Conservation (phyloP, 331 rosid genomes). For the Phaseolus coccineus region DNA sequence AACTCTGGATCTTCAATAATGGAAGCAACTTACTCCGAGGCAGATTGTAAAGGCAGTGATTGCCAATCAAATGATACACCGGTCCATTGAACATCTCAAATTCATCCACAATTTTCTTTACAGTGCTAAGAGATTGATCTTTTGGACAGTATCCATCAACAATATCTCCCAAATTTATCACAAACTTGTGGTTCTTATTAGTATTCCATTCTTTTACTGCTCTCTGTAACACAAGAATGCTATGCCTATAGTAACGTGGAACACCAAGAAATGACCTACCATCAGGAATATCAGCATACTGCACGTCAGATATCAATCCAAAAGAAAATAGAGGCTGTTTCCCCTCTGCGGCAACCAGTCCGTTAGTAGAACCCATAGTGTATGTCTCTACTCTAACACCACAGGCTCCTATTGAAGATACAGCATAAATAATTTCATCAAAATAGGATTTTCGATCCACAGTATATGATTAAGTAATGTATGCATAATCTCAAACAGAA, state of each 20-base stretch:
- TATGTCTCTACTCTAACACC: constrained; percentile 38
- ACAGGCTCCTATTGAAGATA: constrained; percentile 51
- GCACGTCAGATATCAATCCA: constrained; percentile 86
- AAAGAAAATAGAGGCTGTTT: constrained; percentile 75
- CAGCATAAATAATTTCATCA: constrained; percentile 25
- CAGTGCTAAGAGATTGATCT: constrained; percentile 65
- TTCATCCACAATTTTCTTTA: constrained; percentile 60
- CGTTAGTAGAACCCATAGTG: constrained; percentile 63
- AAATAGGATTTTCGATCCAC: neutral
- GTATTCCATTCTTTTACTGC: constrained; percentile 78
- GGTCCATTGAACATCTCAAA: constrained; percentile 68
- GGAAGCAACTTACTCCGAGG: constrained; percentile 78
- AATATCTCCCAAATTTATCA: constrained; percentile 79
- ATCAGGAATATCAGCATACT: constrained; percentile 85
- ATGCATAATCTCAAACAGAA: neutral
- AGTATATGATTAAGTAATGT: neutral
- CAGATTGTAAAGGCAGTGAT: constrained; percentile 93
- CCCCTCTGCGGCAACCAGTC: constrained; percentile 37
- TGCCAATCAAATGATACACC: constrained; percentile 84
- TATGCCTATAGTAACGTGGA: constrained; percentile 83
- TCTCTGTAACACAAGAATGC: constrained; percentile 69
- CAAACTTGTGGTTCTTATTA: constrained; percentile 61
- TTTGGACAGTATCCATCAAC: constrained; percentile 91
- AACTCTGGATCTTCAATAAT: constrained; percentile 58
- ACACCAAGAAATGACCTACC: constrained; percentile 80